These are phyloP conservation scores for Thraustochytrium sp. DNA, from an alignment of 352 stramenopile species.

Conservation along the genomic window DNA sequence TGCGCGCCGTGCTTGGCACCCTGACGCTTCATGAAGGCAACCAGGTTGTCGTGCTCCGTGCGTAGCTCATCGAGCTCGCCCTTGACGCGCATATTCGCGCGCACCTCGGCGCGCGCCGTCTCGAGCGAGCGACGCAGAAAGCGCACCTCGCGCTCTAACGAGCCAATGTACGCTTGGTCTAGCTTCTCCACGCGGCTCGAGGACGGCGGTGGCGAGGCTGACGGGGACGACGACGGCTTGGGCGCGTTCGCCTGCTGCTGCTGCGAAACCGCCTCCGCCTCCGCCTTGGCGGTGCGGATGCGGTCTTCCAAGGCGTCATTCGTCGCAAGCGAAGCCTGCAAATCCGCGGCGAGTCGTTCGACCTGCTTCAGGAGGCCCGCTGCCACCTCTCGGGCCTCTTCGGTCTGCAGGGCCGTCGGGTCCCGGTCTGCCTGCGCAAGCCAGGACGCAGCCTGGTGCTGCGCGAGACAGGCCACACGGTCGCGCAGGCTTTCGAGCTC, in stretches of 20 bases:
- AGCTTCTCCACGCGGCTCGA: background rate
- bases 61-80: background rate
- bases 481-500: background rate
- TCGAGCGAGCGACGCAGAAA: background rate
- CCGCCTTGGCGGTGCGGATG: background rate
- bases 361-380: background rate
- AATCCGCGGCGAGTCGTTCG: background rate
- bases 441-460: no score
- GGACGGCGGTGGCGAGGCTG: background rate
- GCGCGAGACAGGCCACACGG: background rate
- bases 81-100: background rate
- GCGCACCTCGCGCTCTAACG: background rate
- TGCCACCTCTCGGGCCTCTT: background rate
- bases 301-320: background rate
- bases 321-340: background rate
- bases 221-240: background rate
- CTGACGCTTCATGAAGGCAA: background rate
- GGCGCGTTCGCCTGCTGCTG: background rate
- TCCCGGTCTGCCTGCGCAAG: no score
- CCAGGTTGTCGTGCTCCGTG: background rate
- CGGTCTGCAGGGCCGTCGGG: no score
- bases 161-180: conserved; percentile 13
- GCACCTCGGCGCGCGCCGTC: background rate
- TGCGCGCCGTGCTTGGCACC: background rate
- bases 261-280: background rate